A percentile compares a stretch with the other conserved stretches of the same genome.
Conservation (phyloP, 805 yeast species). For the Kuraishia hungarica region DNA sequence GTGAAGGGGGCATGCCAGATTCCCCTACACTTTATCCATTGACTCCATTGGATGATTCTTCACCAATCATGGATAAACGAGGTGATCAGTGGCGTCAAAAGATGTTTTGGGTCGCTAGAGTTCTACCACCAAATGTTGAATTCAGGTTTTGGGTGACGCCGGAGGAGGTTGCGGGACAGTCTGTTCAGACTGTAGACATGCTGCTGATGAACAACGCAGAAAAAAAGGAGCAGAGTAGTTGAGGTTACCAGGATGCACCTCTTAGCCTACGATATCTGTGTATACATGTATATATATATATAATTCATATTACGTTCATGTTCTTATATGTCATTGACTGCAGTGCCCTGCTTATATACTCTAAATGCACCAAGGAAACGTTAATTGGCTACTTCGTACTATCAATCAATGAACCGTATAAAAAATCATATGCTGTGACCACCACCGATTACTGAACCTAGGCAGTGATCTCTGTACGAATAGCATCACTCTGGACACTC, state of each 20-base stretch:
- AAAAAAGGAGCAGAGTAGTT: not conserved
- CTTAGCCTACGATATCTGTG: not conserved
- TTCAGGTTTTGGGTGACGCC: conserved; percentile 32
- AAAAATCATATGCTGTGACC: not conserved
- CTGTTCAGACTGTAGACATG: not conserved
- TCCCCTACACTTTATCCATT: not conserved
- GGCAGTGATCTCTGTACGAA: not conserved
- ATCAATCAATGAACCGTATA: too few relatives aligned
- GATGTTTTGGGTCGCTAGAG: conserved; percentile 26
- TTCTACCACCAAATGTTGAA: conserved; percentile 28
- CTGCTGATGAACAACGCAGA: not conserved
- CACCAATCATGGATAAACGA: conserved; percentile 29
- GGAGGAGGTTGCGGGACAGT: not conserved
- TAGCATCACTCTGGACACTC: not conserved
- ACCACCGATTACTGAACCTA: not conserved
- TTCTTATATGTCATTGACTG: too few relatives aligned
- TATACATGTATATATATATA: too few relatives aligned
- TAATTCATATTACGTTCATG: not conserved
- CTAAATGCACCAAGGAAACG: not conserved
- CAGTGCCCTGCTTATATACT: not conserved
- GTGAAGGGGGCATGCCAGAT: not conserved
- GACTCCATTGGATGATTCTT: not conserved
- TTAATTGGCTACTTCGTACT: not conserved
- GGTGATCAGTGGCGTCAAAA: conserved; percentile 51
- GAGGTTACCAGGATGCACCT: too few relatives aligned